Evolutionary conservation across 2,329 filamentous ascomycete species (phyloP), one percentile per base, ranked within the genome.

Genomic region (Arthrobotrys musiformis): DNA sequence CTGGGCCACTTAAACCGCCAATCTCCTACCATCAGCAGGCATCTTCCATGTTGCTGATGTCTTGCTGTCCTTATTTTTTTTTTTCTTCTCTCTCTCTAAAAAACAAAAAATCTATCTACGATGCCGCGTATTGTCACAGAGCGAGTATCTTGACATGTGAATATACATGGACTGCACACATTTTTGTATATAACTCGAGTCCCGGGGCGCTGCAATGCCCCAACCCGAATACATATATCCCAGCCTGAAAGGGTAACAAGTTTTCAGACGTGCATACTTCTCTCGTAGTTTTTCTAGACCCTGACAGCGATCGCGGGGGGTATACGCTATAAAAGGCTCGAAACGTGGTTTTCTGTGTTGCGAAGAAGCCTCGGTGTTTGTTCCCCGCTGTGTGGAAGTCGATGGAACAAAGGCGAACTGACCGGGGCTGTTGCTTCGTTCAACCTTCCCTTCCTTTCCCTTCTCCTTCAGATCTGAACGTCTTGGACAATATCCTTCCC

Each of bases 331-430:
- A 37, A 37, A 37, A 58, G 26, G 54, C 11, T 33, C 24, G 54
- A 37, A 40, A 24, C 54, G 33, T 56, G 24, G 30, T 56, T 30
- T 56, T 22, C 30, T 69, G 66, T 70, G 58, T 58, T 70, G 30
- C n/a, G 42, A 35, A 46, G 42, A 35, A 48, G 54, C 66, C 35
- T 60, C 52, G 37, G 54, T 58, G 48, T 73, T 73, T 73, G 48
- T 60, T 73, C 42, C 69, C 68, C 50, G 52, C 56, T 46, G 60
- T 73, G 69, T 66, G 69, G 61, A 73, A 73, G 60, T 28, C 33
- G 69, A 73, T 67, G 69, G 68, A 72, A 72, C 58, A 48, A 72
- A 58, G 62, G 28, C 68, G 58, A 62, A 62, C 56, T 58, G 33
- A 40, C 54, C 46, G 17, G 67, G 56, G 66, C 28, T 22, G 24